These are phyloP conservation scores for Zygosaccharomyces pseudobailii DNA, from an alignment of 1,139 yeast species.

Conservation along the genomic window DNA sequence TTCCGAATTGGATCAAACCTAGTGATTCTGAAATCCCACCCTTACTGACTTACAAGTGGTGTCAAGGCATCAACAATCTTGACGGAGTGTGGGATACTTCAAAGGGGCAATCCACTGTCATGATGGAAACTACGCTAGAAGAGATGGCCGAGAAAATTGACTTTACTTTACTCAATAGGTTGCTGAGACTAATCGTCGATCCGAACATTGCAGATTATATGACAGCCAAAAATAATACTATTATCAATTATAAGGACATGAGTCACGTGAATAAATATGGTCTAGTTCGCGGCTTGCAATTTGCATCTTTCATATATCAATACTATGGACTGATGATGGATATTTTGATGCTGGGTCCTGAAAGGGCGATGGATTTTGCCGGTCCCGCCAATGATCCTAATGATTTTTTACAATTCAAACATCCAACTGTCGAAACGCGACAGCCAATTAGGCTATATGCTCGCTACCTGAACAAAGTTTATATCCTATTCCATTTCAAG, in stretches of 20 bases:
- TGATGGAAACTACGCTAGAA: slow-evolving; percentile 68
- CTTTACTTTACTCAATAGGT: slow-evolving; percentile 75
- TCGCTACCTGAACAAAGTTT: slow-evolving; percentile 78
- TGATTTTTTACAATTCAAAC: slow-evolving; percentile 67
- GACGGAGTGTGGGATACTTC: slow-evolving; percentile 72
- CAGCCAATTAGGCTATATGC: slow-evolving; percentile 79
- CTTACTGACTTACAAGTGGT: slow-evolving; percentile 86
- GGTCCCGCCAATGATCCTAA: slow-evolving; percentile 73
- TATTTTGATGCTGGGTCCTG: slow-evolving; percentile 74
- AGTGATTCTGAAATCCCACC: slow-evolving; percentile 94
- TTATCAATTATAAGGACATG: slow-evolving; percentile 88
- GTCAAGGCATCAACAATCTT: slow-evolving; percentile 86
- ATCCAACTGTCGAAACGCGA: slow-evolving; percentile 51
- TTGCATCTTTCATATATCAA: slow-evolving; percentile 84
- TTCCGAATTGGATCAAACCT: slow-evolving; percentile 97
- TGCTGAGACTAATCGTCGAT: slow-evolving; percentile 76
- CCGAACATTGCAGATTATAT: slow-evolving; percentile 93
- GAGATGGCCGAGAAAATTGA: slow-evolving; percentile 83
- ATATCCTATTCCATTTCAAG: slow-evolving; percentile 71
- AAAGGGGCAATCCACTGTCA: slow-evolving; percentile 75
- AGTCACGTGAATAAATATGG: slow-evolving; percentile 89
- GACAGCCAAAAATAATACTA: slow-evolving; percentile 84
- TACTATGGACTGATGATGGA: slow-evolving; percentile 86
- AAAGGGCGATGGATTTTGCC: slow-evolving; percentile 83
- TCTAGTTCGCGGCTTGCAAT: slow-evolving; percentile 80